phyloP scores from a whole-genome alignment of 75 land plant genomes.

The Pseudotsuga menziesii region DNA sequence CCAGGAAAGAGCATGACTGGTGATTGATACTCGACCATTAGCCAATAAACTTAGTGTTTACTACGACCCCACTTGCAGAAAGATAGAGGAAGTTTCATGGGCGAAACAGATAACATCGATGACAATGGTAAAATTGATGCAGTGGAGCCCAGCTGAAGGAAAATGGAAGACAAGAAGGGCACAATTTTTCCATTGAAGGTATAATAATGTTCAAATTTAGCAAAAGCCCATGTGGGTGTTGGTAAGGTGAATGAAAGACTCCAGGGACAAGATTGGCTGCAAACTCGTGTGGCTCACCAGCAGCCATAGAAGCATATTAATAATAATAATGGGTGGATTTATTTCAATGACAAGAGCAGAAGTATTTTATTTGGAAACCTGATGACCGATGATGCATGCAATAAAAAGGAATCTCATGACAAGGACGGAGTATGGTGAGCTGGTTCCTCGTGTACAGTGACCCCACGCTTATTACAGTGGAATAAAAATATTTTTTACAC shows the following conservation, averaged over 20 bases:
- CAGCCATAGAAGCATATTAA: not conserved
- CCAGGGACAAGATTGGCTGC: conserved; percentile 1
- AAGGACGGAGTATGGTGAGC: not conserved
- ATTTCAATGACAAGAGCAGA: not conserved
- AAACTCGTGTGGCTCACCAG: conserved; percentile 2
- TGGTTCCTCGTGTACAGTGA: not conserved
- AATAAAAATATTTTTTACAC: not conserved
- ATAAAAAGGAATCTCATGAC: too few species aligned
- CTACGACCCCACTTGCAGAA: not conserved
- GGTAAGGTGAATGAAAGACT: not conserved
- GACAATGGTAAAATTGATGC: too few species aligned
- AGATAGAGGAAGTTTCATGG: not conserved
- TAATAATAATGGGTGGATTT: not conserved
- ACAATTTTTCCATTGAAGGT: not conserved
- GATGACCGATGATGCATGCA: too few species aligned
- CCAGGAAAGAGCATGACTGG: not conserved
- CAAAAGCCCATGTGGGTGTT: not conserved
- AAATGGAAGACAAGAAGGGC: not conserved
- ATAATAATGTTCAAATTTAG: too few species aligned
- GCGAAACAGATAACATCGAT: not conserved
- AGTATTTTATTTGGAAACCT: not conserved
- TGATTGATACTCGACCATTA: not conserved
- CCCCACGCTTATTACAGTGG: not conserved
- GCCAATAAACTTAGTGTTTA: not conserved
- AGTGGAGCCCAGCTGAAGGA: not conserved